Conservation (phyloP, 2,329 filamentous ascomycete species). For the Chaetomiaceae sp. region DNA sequence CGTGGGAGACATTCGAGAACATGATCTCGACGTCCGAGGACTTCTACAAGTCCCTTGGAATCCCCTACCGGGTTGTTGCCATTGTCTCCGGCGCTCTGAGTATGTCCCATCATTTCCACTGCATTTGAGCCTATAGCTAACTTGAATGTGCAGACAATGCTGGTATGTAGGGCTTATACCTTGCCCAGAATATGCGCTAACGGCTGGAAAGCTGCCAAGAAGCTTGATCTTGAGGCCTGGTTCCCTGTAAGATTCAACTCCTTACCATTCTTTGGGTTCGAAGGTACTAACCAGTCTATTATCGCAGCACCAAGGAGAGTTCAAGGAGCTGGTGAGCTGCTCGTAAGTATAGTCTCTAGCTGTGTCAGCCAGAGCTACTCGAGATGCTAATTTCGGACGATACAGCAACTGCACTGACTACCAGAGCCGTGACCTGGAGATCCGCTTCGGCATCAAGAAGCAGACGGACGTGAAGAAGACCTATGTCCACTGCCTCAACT, state of each 20-base stretch:
- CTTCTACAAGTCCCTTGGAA: conserved; percentile 84
- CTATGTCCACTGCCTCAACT: conserved; percentile 81
- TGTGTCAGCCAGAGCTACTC: no score
- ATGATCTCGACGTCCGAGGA: conserved; percentile 92
- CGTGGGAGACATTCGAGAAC: conserved; percentile 86
- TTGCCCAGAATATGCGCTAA: background rate
- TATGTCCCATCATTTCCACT: conserved; percentile 4
- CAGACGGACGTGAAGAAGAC: conserved; percentile 81
- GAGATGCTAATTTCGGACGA: background rate
- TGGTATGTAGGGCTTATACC: conserved; percentile 18
- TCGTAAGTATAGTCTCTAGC: conserved; percentile 39
- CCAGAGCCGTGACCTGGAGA: conserved; percentile 89
- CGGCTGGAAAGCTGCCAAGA: conserved; percentile 58
- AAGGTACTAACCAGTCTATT: background rate
- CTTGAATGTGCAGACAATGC: conserved; percentile 55
- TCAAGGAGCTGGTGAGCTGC: conserved; percentile 97
- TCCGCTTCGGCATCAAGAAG: conserved; percentile 84
- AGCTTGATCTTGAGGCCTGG: conserved; percentile 94
- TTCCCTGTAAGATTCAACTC: conserved; percentile 59
- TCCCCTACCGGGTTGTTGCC: conserved; percentile 87
- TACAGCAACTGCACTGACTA: conserved; percentile 86
- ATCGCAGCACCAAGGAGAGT: conserved; percentile 78
- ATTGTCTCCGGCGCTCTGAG: conserved; percentile 94
- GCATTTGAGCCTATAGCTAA: background rate
- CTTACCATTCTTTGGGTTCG: no score